Base-by-base conservation (phyloP, 768 basidiomycete genomes). In the Boletus bicolor region DNA sequence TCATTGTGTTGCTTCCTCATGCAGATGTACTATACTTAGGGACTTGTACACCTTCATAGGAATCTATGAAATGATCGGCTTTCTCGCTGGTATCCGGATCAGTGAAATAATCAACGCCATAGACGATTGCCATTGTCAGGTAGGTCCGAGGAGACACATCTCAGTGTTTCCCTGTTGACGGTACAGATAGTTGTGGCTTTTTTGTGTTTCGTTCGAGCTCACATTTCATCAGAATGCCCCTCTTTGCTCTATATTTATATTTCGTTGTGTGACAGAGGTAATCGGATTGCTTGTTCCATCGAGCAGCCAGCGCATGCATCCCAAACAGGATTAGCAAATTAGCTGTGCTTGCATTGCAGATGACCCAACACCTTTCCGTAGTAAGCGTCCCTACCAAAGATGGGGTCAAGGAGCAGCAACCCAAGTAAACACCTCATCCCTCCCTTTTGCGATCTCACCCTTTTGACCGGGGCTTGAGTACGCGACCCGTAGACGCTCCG, bases 401-500 rank as follows among this genome's bases (percentile, higher is more conserved):
- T 14, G 28, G 37, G 17, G 8, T 67, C 54, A 68, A 14, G 57
- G 55, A 9, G 49, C 17, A 57, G 66, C 72, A 61, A 80, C 76
- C 80, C 80, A 81, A 1, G 64, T 67, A 49, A 75, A 77, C 12
- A 79, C 78, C 17, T 81, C 71, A 54, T 74, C 75, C 52, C 75
- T 72, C 24, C 73, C 73, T 44, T 76, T 70, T 24, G 76, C 73
- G 21, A 73, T 74, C 48, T 75, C 66, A 10, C 70, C 70, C 56
- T 65, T 65, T 49, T 65, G 62, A 3, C 67, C 73, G 49, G 75
- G 70, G 28, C 78, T 80, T 50, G 79, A 75, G 65, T 91, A 90
- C 0, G 82, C 80, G 9, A 79, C 80, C 44, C 86, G 74, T 19
- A 93, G 73, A 21, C 85, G 74, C 65, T 91, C 89, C 14, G 85